Conservation (phyloP, 2,329 filamentous ascomycete species). For the Mycosphaerella arachidis region DNA sequence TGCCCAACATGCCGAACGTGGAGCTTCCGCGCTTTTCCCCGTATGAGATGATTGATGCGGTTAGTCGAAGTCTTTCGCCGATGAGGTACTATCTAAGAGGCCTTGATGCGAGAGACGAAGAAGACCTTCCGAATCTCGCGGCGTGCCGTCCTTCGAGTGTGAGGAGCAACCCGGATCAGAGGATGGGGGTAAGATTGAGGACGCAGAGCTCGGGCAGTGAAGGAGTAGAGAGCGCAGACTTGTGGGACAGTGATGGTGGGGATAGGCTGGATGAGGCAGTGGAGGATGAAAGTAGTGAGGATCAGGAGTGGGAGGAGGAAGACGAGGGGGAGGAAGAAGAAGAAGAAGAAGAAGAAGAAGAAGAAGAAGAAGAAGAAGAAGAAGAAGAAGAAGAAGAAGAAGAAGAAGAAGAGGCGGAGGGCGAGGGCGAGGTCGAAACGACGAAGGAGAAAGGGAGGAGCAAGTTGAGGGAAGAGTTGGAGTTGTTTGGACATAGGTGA, state of each 20-base stretch:
- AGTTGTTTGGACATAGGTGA: constrained; percentile 28
- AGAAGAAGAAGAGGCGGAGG: constrained; percentile 27
- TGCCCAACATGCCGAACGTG: constrained; percentile 28
- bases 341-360: constrained; percentile 33
- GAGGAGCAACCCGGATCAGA: constrained; percentile 10
- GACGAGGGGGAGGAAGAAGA: constrained; percentile 34
- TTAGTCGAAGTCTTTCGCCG: constrained; percentile 42
- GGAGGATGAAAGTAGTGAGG: constrained; percentile 26
- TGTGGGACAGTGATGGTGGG: constrained; percentile 11
- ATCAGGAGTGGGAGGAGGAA: constrained; percentile 25
- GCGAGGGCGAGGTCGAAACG: constrained; percentile 6
- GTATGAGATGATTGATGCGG: constrained; percentile 44
- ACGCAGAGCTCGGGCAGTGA: constrained; percentile 1
- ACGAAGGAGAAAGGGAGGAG: constrained; percentile 14
- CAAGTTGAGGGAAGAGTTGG: constrained; percentile 12
- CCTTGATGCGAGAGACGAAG: constrained; percentile 23
- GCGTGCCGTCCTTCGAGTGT: constrained; percentile 12
- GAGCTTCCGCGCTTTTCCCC: constrained; percentile 40
- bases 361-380: constrained; percentile 29
- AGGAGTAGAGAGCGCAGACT: constrained; percentile 23
- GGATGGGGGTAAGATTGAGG: neutral
- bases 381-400: constrained; percentile 34
- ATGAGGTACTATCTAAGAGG: constrained; percentile 43
- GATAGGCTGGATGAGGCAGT: constrained; percentile 22
- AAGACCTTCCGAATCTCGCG: neutral